Percentiles rank a stretch among this genome's conserved stretches.
Evolutionary conservation across 139 green algal genomes (phyloP).

Genomic region (Tetratostichococcus sp.): DNA sequence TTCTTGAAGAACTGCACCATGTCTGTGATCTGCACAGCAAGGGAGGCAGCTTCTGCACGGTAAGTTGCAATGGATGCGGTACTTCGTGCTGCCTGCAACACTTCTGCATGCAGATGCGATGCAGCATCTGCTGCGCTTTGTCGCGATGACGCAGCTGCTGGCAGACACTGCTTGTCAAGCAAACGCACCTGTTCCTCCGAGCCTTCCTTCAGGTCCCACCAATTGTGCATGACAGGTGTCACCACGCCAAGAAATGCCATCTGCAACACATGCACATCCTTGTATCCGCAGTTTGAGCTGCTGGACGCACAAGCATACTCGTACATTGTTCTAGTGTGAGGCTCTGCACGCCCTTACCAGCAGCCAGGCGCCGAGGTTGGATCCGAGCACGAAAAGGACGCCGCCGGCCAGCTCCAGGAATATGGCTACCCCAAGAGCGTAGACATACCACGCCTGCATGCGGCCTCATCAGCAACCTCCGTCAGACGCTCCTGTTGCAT

Average conservation of each 20-base stretch:
- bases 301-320: too few relatives aligned
- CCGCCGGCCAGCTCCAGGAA: constrained; percentile 27
- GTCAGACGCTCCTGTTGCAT: too few relatives aligned
- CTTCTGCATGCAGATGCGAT: too few relatives aligned
- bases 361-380: constrained; percentile 9
- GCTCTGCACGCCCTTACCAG: constrained; percentile 15
- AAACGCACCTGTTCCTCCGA: constrained; percentile 1
- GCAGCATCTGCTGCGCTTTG: too few relatives aligned
- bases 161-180: background rate
- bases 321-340: too few relatives aligned
- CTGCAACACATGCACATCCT: constrained; percentile 7
- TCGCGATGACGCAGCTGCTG: too few relatives aligned
- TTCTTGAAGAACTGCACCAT: background rate
- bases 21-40: background rate
- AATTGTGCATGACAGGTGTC: constrained; percentile 38
- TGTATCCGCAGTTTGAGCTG: too few relatives aligned
- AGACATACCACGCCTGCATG: constrained; percentile 20
- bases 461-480: too few relatives aligned
- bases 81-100: too few relatives aligned
- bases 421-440: constrained; percentile 8
- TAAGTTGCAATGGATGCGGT: too few relatives aligned
- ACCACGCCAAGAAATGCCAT: constrained; percentile 18
- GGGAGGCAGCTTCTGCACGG: too few relatives aligned
- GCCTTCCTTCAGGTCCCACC: constrained; percentile 26
- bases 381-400: constrained; percentile 25